A percentile compares a stretch with the other conserved stretches of the same genome.
Evolutionary conservation across 495 filamentous ascomycete genomes (phyloP).

Genomic region (Pyrenula aspistea): DNA sequence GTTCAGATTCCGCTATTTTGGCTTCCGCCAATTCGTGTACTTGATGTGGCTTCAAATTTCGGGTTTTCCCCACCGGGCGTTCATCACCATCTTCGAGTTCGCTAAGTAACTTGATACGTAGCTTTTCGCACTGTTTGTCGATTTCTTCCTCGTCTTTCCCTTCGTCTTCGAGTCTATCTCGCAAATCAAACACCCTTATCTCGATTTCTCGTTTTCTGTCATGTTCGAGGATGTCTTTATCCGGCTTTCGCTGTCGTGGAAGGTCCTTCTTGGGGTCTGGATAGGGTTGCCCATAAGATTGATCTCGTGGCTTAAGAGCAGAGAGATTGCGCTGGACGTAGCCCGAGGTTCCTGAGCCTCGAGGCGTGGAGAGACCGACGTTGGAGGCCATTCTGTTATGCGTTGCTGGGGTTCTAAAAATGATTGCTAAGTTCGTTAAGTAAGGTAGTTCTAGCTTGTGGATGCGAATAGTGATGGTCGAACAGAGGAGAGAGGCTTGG

Average conservation of each 20-base stretch:
- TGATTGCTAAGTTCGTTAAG: no score
- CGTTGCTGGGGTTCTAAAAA: constrained; percentile 1
- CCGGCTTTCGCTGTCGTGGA: constrained; percentile 69
- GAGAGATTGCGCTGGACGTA: constrained; percentile 95
- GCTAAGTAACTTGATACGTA: constrained; percentile 16
- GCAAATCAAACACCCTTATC: constrained; percentile 73
- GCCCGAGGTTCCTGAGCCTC: constrained; percentile 89
- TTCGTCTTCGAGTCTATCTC: constrained; percentile 83
- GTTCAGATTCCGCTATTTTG: constrained; percentile 92
- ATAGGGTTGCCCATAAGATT: constrained; percentile 39
- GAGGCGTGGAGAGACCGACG: constrained; percentile 90
- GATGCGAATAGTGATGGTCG: no score
- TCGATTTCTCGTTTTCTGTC: constrained; percentile 82
- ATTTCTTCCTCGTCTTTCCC: constrained; percentile 37
- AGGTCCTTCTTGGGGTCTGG: constrained; percentile 27
- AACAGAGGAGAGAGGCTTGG: neutral
- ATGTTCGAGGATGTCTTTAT: constrained; percentile 86
- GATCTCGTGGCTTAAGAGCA: constrained; percentile 64
- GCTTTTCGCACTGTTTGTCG: constrained; percentile 22
- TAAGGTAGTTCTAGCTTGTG: no score
- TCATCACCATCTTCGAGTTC: constrained; percentile 20
- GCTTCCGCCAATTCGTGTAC: constrained; percentile 93
- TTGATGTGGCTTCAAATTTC: constrained; percentile 73
- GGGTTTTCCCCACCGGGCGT: constrained; percentile 19
- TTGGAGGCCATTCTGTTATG: constrained; percentile 72